Conservation (phyloP, 192 early-diverging fungal species). For the Coemansia guatemalensis region DNA sequence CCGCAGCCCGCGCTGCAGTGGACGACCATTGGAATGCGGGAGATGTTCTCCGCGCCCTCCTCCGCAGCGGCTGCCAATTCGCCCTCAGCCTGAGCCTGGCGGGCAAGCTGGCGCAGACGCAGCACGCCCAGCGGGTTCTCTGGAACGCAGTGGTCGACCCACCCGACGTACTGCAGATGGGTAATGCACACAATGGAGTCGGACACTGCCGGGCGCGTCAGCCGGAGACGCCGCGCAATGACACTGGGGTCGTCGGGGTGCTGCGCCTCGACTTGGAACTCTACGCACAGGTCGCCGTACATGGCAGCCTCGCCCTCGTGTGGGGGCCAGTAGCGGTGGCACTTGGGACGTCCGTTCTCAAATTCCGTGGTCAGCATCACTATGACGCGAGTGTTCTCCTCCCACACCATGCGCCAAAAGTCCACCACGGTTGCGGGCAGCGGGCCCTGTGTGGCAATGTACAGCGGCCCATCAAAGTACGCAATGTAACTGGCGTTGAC, state of each 20-base stretch:
- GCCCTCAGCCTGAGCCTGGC: constrained; percentile 33
- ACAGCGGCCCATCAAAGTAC: constrained; percentile 55
- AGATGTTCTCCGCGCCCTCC: neutral
- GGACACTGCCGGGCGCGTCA: constrained; percentile 30
- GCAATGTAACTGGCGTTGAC: constrained; percentile 84
- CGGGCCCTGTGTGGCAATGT: constrained; percentile 92
- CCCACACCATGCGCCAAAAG: constrained; percentile 92
- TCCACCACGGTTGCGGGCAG: constrained; percentile 68
- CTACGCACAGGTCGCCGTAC: constrained; percentile 58
- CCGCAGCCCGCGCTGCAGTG: constrained; percentile 90
- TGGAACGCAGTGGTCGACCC: constrained; percentile 82
- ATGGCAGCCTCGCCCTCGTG: constrained; percentile 33
- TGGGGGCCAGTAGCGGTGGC: constrained; percentile 84
- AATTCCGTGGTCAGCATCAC: constrained; percentile 88
- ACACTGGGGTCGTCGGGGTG: constrained; percentile 55
- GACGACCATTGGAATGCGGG: constrained; percentile 64
- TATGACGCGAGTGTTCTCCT: constrained; percentile 72
- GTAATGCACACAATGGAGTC: constrained; percentile 49
- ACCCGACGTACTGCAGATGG: constrained; percentile 76
- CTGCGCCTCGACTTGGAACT: constrained; percentile 56
- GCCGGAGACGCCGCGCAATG: constrained; percentile 57
- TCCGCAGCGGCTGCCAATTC: neutral
- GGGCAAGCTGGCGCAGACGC: constrained; percentile 58
- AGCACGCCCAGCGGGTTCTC: constrained; percentile 59
- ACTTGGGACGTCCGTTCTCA: constrained; percentile 72